Conservation (phyloP, 345 rosid genomes). For the Camelina hispida region DNA sequence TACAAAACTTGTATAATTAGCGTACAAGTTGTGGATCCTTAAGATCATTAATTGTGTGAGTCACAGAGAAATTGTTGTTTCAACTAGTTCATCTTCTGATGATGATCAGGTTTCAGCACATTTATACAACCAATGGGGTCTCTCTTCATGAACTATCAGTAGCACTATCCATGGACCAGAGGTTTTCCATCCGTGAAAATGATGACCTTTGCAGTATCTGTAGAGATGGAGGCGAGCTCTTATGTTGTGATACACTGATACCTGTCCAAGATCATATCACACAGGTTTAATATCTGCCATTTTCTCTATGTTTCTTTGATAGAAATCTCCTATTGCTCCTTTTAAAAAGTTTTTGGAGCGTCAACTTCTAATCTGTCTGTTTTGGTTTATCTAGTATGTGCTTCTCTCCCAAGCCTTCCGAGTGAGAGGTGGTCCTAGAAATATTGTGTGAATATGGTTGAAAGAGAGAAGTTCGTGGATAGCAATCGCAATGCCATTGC, state of each 20-base stretch:
- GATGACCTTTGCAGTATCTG: slow-evolving; percentile 91
- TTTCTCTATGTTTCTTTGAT: slow-evolving; percentile 22
- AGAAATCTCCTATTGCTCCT: slow-evolving; percentile 9
- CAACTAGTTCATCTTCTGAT: slow-evolving; percentile 15
- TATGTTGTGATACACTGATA: slow-evolving; percentile 94
- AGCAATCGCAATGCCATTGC: slow-evolving; percentile 80
- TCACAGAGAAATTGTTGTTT: slow-evolving; percentile 2
- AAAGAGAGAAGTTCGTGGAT: slow-evolving; percentile 74
- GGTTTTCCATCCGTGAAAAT: slow-evolving; percentile 63
- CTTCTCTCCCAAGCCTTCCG: slow-evolving; percentile 58
- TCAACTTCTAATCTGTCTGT: slow-evolving; percentile 7
- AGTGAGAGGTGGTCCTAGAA: slow-evolving; percentile 83
- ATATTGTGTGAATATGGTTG: slow-evolving; percentile 63
- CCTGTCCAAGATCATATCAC: slow-evolving; percentile 96
- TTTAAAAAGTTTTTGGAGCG: slow-evolving; percentile 10
- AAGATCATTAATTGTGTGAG: not conserved
- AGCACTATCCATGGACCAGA: slow-evolving; percentile 59
- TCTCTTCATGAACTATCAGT: slow-evolving; percentile 93
- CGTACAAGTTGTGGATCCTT: not conserved
- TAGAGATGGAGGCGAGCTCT: slow-evolving; percentile 80
- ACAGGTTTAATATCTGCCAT: slow-evolving; percentile 52
- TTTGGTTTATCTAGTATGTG: slow-evolving; percentile 35
- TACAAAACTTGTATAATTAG: not conserved
- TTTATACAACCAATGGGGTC: slow-evolving; percentile 96
- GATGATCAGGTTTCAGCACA: slow-evolving; percentile 74